These are phyloP conservation scores for Colletotrichum sp. DNA, from an alignment of 2,329 filamentous ascomycete genomes.

Conservation along the genomic window DNA sequence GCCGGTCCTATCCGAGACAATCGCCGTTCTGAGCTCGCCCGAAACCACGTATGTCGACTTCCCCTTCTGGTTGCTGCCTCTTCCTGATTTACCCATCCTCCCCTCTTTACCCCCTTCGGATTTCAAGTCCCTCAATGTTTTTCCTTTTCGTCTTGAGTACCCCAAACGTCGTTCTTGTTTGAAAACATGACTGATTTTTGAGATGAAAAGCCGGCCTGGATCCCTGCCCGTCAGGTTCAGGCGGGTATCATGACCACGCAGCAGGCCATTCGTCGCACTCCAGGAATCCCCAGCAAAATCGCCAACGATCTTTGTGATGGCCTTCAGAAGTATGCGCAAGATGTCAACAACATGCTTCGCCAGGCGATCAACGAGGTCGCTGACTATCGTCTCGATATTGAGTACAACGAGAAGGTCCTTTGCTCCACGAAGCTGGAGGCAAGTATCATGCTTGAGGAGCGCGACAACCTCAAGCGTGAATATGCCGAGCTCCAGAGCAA, in stretches of 20 bases:
- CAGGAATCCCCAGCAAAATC: slow-evolving; percentile 20
- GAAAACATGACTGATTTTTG: not conserved
- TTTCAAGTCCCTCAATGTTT: not conserved
- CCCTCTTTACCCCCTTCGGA: not conserved
- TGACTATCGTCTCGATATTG: slow-evolving; percentile 33
- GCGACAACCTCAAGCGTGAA: slow-evolving; percentile 17
- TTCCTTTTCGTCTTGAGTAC: not conserved
- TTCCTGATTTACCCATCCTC: not conserved
- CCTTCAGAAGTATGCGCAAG: slow-evolving; percentile 29
- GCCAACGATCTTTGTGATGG: slow-evolving; percentile 19
- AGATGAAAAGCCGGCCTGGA: slow-evolving; percentile 18
- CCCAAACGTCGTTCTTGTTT: not conserved
- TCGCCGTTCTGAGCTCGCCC: slow-evolving; percentile 19
- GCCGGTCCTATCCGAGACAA: slow-evolving; percentile 18
- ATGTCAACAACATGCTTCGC: slow-evolving; percentile 28
- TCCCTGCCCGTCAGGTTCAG: slow-evolving; percentile 17
- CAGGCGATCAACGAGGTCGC: slow-evolving; percentile 22
- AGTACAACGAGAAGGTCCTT: slow-evolving; percentile 34
- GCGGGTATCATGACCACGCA: slow-evolving; percentile 21
- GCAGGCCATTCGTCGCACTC: slow-evolving; percentile 22
- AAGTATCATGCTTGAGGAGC: slow-evolving; percentile 12
- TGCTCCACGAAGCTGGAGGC: slow-evolving; percentile 21
- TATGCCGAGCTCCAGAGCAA: slow-evolving; percentile 29
- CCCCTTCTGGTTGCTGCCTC: not conserved
- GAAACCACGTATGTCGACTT: slow-evolving; percentile 16